phyloP scores from a whole-genome alignment of 2,329 filamentous ascomycete genomes.

The Botrytis byssoidea region DNA sequence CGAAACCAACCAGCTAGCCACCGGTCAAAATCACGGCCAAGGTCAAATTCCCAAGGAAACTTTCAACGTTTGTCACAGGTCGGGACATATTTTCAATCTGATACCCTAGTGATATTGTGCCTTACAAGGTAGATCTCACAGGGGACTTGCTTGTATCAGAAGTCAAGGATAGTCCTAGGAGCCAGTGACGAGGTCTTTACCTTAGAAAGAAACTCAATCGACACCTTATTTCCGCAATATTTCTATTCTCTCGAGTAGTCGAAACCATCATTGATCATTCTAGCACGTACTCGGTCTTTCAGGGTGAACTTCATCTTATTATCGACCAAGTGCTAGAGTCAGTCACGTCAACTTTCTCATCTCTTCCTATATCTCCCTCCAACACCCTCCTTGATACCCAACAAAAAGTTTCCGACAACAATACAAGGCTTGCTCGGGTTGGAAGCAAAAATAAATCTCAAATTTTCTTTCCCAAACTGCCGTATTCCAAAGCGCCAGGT shows the following conservation, averaged over 20 bases:
- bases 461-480: slow-evolving; percentile 7
- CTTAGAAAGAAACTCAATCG: slow-evolving; percentile 18
- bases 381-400: neutral
- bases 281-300: slow-evolving; percentile 1
- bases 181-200: slow-evolving; percentile 31
- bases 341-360: neutral
- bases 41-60: slow-evolving; percentile 2
- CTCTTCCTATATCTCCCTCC: slow-evolving; percentile 1
- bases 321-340: slow-evolving; percentile 11
- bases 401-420: neutral
- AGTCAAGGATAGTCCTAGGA: slow-evolving; percentile 36
- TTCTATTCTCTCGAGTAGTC: slow-evolving; percentile 13
- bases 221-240: slow-evolving; percentile 17
- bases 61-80: slow-evolving; percentile 20
- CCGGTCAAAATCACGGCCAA: slow-evolving; percentile 7
- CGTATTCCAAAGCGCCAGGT: neutral
- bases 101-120: slow-evolving; percentile 31
- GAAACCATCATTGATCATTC: slow-evolving; percentile 17
- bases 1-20: neutral
- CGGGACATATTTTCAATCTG: slow-evolving; percentile 11
- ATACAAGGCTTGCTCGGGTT: neutral
- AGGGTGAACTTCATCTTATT: slow-evolving; percentile 12
- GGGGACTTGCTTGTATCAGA: slow-evolving; percentile 33
- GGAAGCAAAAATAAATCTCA: slow-evolving; percentile 9
- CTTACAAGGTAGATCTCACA: slow-evolving; percentile 32